Conservation (phyloP, 345 rosid genomes). For the Dovyalis caffra region DNA sequence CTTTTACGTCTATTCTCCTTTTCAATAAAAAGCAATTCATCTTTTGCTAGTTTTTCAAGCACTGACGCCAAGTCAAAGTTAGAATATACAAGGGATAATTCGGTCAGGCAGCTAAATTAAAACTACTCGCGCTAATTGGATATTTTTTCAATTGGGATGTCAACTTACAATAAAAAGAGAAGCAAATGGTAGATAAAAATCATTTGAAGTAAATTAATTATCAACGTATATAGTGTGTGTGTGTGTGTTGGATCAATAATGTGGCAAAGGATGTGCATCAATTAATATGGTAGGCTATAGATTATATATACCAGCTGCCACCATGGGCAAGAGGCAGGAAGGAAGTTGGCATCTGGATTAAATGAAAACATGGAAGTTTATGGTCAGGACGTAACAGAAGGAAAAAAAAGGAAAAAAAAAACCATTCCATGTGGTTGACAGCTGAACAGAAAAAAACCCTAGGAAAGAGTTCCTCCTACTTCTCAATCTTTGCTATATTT, state of each 20-base stretch:
- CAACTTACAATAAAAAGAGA: not conserved
- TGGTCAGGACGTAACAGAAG: not conserved
- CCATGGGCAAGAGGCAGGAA: not conserved
- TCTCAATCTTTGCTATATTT: constrained; percentile 10
- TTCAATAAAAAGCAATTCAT: not conserved
- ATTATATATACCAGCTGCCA: not conserved
- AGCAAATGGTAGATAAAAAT: not conserved
- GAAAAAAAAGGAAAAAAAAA: no score
- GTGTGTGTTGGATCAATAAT: not conserved
- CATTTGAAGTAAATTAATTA: not conserved
- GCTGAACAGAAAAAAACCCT: constrained; percentile 10
- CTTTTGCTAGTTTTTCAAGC: not conserved
- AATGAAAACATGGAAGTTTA: no score
- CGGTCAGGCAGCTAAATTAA: not conserved
- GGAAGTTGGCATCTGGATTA: not conserved
- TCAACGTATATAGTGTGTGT: no score
- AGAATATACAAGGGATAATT: no score
- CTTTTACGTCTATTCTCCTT: not conserved
- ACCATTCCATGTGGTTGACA: not conserved
- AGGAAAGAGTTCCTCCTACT: not conserved
- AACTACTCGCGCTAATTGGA: not conserved
- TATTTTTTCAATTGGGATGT: not conserved
- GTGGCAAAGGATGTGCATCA: not conserved
- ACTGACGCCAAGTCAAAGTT: not conserved
- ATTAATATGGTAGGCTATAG: not conserved